These are phyloP conservation scores for Malus sieversii DNA, from an alignment of 306 rosid species.

Conservation along the genomic window DNA sequence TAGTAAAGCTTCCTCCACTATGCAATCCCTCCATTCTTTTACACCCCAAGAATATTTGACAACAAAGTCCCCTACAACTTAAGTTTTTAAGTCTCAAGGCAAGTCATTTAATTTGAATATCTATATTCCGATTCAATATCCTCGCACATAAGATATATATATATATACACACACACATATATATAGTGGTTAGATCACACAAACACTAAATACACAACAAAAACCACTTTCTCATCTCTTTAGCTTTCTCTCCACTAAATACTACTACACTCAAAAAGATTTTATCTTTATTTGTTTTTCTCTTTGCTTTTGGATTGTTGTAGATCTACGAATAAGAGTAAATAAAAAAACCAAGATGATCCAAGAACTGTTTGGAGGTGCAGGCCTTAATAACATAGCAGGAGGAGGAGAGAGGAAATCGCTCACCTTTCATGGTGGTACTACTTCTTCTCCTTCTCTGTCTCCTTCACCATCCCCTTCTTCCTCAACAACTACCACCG, in stretches of 20 bases:
- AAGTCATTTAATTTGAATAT: constrained; percentile 26
- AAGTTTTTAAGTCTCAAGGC: constrained; percentile 29
- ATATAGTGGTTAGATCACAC: constrained; percentile 8
- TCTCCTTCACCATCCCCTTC: constrained; percentile 35
- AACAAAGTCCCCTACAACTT: constrained; percentile 19
- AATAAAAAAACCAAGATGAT: constrained; percentile 37
- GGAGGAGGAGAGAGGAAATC: constrained; percentile 47
- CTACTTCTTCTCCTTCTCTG: constrained; percentile 29
- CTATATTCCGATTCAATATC: constrained; percentile 2
- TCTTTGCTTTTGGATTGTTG: constrained; percentile 61
- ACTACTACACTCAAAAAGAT: constrained; percentile 35
- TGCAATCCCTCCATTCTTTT: constrained; percentile 30
- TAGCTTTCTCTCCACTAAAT: constrained; percentile 50
- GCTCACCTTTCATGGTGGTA: constrained; percentile 42
- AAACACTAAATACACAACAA: constrained; percentile 23
- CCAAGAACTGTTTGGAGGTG: constrained; percentile 77
- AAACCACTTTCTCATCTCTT: constrained; percentile 42
- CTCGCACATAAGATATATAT: constrained; percentile 10
- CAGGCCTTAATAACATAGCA: constrained; percentile 26
- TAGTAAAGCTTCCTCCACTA: constrained; percentile 21
- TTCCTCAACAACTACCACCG: constrained; percentile 3
- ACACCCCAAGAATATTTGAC: constrained; percentile 26
- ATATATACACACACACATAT: background rate
- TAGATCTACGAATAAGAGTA: constrained; percentile 50
- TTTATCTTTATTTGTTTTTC: constrained; percentile 29